Conservation (phyloP, 306 rosid species). For the Fragaria vesca region DNA sequence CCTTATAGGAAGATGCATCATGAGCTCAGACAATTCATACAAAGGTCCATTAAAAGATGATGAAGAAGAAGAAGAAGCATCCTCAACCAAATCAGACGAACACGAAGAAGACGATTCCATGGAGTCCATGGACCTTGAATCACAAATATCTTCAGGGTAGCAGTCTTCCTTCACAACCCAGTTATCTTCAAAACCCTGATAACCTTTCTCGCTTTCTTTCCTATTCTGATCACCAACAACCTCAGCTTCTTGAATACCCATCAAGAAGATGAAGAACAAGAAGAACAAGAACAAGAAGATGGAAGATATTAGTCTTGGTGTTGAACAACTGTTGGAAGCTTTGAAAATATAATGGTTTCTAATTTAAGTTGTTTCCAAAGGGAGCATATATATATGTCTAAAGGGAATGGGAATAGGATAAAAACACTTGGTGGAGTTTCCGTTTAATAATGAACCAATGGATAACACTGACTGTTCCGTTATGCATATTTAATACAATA, state of each 20-base stretch:
- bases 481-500: not conserved
- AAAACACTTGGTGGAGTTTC: constrained; percentile 14
- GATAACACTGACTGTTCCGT: constrained; percentile 38
- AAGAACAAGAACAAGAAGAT: not conserved
- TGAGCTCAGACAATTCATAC: constrained; percentile 66
- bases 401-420: not conserved
- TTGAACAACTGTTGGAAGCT: not conserved
- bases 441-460: constrained; percentile 24
- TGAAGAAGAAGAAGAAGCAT: constrained; percentile 44
- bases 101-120: constrained; percentile 36
- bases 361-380: not conserved
- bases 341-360: not conserved
- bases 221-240: constrained; percentile 13
- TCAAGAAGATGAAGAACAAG: constrained; percentile 8
- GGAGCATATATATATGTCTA: constrained; percentile 14
- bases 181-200: constrained; percentile 12
- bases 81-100: constrained; percentile 61
- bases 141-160: constrained; percentile 28
- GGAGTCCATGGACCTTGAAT: constrained; percentile 52
- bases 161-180: constrained; percentile 37
- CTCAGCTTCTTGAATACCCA: constrained; percentile 24
- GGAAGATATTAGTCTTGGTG: constrained; percentile 9
- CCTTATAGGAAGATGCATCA: constrained; percentile 83
- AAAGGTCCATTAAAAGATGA: constrained; percentile 65
- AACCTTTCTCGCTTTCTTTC: constrained; percentile 22